phyloP scores from a whole-genome alignment of 1,284 basidiomycete species.

The Porogramme epimiltina region DNA sequence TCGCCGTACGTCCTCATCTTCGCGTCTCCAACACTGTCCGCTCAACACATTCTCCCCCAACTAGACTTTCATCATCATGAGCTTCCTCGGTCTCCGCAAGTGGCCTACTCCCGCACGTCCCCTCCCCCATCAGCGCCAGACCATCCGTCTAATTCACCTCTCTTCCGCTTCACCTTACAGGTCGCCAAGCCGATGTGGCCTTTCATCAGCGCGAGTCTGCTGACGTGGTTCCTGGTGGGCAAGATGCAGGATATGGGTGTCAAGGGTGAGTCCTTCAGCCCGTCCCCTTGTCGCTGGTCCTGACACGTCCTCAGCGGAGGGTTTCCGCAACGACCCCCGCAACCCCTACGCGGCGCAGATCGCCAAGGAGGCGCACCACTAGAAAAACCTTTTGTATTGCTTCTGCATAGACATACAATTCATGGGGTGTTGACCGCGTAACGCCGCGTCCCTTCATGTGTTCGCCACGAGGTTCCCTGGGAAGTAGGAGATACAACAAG shows the following conservation, averaged over 20 bases:
- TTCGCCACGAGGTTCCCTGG: too few relatives aligned
- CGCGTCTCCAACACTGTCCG: background rate
- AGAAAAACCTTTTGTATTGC: conserved; percentile 16
- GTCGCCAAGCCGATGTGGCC: conserved; percentile 74
- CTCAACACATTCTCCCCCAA: background rate
- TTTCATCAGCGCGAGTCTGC: conserved; percentile 62
- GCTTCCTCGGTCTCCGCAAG: conserved; percentile 77
- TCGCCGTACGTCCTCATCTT: conserved; percentile 6
- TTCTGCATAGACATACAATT: conserved; percentile 10
- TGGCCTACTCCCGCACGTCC: conserved; percentile 72
- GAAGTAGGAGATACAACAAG: too few relatives aligned
- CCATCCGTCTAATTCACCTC: background rate
- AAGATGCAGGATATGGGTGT: conserved; percentile 67
- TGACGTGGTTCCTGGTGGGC: conserved; percentile 68
- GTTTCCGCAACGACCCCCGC: conserved; percentile 71
- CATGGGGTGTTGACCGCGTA: conserved; percentile 3
- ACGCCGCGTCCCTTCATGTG: too few relatives aligned
- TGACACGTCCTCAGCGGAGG: conserved; percentile 48
- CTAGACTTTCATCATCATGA: conserved; percentile 42
- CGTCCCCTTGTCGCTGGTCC: background rate
- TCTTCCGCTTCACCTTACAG: too few relatives aligned
- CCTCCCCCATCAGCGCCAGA: background rate
- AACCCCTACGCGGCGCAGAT: conserved; percentile 81
- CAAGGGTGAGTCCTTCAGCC: conserved; percentile 56
- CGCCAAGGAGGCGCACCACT: conserved; percentile 50